These are phyloP conservation scores for Solanum boliviense DNA, from an alignment of 257 asterid species.

Conservation along the genomic window DNA sequence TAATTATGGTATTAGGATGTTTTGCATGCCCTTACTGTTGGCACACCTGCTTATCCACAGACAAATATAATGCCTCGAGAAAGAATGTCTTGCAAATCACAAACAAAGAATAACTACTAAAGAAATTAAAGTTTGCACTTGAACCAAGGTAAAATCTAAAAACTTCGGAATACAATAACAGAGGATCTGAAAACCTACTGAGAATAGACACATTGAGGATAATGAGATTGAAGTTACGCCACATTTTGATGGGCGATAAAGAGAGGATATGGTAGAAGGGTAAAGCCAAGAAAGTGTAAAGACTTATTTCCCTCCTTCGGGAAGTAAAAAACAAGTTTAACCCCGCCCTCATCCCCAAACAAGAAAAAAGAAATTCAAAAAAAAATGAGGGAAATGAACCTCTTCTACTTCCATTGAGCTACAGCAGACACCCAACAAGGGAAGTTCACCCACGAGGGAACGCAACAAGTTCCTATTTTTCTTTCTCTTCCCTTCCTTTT, in stretches of 20 bases:
- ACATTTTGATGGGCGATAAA: background rate
- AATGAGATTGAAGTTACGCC: background rate
- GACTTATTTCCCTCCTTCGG: background rate
- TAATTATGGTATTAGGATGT: too few relatives aligned
- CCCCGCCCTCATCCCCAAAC: background rate
- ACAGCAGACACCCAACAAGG: too few relatives aligned
- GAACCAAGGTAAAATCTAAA: background rate
- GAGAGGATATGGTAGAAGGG: background rate
- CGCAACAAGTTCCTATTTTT: too few relatives aligned
- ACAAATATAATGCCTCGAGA: background rate
- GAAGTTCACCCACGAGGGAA: too few relatives aligned
- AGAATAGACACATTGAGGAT: background rate
- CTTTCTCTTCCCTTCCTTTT: too few relatives aligned
- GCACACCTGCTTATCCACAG: background rate
- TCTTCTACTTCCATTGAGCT: too few relatives aligned
- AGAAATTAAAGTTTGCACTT: background rate
- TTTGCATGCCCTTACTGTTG: background rate
- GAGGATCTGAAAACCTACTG: background rate
- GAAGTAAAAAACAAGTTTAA: background rate
- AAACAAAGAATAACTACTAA: background rate
- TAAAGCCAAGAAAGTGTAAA: background rate
- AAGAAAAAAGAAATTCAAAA: background rate
- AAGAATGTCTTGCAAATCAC: too few relatives aligned
- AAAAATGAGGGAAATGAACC: too few relatives aligned
- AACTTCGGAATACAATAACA: background rate